A percentile compares a stretch with the other conserved stretches of the same genome.
phyloP scores from a whole-genome alignment of 139 green algal species.

The Zygnema circumcarinatum region DNA sequence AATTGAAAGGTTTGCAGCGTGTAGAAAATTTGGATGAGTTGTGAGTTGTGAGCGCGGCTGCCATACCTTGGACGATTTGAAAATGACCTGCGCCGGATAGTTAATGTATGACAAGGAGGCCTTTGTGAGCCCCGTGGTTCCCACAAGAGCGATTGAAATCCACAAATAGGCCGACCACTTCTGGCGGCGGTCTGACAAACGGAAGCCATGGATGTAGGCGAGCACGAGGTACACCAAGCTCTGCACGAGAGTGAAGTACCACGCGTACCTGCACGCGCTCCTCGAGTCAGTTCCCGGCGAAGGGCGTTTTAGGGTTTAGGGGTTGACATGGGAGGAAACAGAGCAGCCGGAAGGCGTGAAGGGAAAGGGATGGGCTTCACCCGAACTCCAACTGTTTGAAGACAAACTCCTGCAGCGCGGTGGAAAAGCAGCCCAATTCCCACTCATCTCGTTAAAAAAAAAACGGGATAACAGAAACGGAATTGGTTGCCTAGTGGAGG shows the following conservation, averaged over 20 bases:
- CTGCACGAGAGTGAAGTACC: constrained; percentile 53
- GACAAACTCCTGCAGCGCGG: constrained; percentile 6
- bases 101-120: constrained; percentile 47
- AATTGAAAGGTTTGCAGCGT: too few species aligned
- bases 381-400: constrained; percentile 5
- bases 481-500: neutral
- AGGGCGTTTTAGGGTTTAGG: neutral
- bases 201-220: constrained; percentile 22
- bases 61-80: constrained; percentile 50
- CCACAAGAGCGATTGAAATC: constrained; percentile 8
- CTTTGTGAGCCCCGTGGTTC: constrained; percentile 37
- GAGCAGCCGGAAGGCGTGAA: neutral
- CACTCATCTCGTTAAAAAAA: neutral
- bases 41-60: too few species aligned
- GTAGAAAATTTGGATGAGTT: too few species aligned
- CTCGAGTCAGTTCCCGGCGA: neutral
- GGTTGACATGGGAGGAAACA: constrained; percentile 4
- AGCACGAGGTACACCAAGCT: constrained; percentile 30
- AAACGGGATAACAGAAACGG: neutral
- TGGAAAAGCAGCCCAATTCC: neutral
- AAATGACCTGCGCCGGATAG: constrained; percentile 51
- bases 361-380: neutral
- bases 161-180: constrained; percentile 36
- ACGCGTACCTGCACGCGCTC: constrained; percentile 39
- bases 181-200: neutral